phyloP scores from a whole-genome alignment of 352 stramenopile species.

The Detonula confervacea region DNA sequence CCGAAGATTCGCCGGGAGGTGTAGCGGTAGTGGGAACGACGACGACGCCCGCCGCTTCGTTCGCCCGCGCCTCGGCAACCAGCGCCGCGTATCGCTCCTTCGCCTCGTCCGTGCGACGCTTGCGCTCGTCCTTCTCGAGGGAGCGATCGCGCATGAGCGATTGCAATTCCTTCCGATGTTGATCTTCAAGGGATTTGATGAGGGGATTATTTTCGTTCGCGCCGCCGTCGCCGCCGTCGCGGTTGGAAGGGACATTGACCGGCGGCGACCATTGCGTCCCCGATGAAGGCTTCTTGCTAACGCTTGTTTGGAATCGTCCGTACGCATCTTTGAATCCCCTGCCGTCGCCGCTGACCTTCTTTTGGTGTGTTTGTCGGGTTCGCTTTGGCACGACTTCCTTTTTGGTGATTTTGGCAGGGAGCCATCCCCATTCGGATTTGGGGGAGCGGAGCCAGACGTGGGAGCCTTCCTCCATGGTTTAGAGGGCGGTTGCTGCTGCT shows the following conservation, averaged over 20 bases:
- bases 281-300: background rate
- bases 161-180: conserved; percentile 4
- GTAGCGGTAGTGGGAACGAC: too few species aligned
- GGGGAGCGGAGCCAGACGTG: conserved; percentile 82
- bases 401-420: conserved; percentile 75
- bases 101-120: conserved; percentile 28
- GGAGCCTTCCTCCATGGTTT: conserved; percentile 81
- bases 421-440: conserved; percentile 82
- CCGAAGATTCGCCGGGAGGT: background rate
- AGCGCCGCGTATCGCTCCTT: conserved; percentile 25
- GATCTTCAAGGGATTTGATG: conserved; percentile 27
- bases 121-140: conserved; percentile 19
- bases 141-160: conserved; percentile 25
- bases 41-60: too few species aligned
- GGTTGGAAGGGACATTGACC: background rate
- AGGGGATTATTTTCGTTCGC: background rate
- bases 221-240: background rate
- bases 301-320: conserved; percentile 7
- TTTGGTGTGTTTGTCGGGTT: conserved; percentile 9
- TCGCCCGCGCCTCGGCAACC: background rate
- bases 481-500: too few species aligned
- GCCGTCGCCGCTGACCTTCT: background rate
- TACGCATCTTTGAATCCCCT: background rate
- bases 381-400: conserved; percentile 36
- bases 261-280: background rate